A percentile compares a stretch with the other conserved stretches of the same genome.
phyloP scores from a whole-genome alignment of 83 land plant species.

The Picea abies region DNA sequence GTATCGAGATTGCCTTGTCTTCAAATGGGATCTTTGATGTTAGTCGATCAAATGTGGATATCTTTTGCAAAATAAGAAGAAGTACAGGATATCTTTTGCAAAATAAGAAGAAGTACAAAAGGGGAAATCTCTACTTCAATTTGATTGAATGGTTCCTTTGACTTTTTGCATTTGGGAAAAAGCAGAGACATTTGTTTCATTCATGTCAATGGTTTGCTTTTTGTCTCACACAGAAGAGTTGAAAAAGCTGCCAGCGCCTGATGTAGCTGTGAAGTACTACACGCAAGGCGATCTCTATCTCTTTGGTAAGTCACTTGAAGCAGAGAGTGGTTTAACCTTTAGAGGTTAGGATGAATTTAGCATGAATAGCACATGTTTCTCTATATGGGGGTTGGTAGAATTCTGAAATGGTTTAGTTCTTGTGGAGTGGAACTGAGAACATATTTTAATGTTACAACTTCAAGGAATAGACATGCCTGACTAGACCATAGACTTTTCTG shows the following conservation, averaged over 20 bases:
- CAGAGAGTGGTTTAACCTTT: neutral
- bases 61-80: neutral
- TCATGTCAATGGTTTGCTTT: neutral
- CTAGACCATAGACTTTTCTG: neutral
- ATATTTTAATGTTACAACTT: neutral
- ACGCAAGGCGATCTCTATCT: slow-evolving; percentile 89
- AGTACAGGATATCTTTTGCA: too few species aligned
- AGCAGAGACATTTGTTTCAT: neutral
- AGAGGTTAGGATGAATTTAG: neutral
- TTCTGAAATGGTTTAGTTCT: too few species aligned
- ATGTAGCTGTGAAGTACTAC: slow-evolving; percentile 85
- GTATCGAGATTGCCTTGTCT: neutral
- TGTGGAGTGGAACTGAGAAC: neutral
- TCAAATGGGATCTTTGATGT: neutral
- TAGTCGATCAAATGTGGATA: too few species aligned
- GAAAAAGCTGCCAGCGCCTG: slow-evolving; percentile 84
- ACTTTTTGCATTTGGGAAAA: neutral
- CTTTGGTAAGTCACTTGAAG: slow-evolving; percentile 69
- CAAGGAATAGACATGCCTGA: neutral
- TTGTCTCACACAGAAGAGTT: slow-evolving; percentile 56
- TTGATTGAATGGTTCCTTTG: neutral
- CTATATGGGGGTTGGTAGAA: too few species aligned
- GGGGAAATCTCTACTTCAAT: neutral
- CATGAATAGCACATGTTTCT: neutral
- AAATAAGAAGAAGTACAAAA: neutral